Base-by-base conservation (phyloP, 2,329 filamentous ascomycete species). In the Ampelomyces quisqualis region DNA sequence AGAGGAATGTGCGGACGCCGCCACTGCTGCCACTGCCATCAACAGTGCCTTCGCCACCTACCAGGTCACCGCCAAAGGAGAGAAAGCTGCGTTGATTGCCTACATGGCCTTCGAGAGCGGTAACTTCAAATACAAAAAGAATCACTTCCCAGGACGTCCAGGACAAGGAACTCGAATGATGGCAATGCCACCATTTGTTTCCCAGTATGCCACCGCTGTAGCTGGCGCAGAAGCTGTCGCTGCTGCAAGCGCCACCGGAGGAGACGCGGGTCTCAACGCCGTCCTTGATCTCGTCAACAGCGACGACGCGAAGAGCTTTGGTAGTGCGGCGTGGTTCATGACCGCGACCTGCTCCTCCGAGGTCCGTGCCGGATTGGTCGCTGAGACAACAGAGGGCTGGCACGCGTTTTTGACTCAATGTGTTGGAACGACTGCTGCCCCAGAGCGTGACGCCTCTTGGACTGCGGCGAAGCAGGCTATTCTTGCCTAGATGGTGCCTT, bases 91-190 rank as follows among this genome's bases (percentile, higher is more conserved):
- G 15, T 67, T 90, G 11, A 60, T 93, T 29, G 75, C 82, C 9
- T 73, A 89, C 58, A 85, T 88, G 71, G 79, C 84, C 8, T 83
- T 82, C 60, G 89, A 94, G 71, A 81, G 79, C 2, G 80, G 42
- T 15, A 76, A 83, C 48, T 87, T 90, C 70, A 75, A 78, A 57
- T 90, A 80, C 76, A 87, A 84, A 68, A 77, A 75, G 65, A 88
- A 90, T 69, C 72, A 81, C 55, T 77, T 65, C 70, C 77, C 77
- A 1, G 77, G 75, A n/a, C 60, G 70, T 0, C 75, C 83, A 0
- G 87, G 86, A 7, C 85, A 90, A 64, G 86, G 86, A 17, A 90
- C 86, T 0, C 70, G 80, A 3, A 82, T 82, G 60, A 85, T 86
- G 82, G 78, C 84, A 65, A 75, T 72, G 37, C 70, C 78, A 0